phyloP scores from a whole-genome alignment of 306 rosid genomes.

The Cucurbita argyrosperma region DNA sequence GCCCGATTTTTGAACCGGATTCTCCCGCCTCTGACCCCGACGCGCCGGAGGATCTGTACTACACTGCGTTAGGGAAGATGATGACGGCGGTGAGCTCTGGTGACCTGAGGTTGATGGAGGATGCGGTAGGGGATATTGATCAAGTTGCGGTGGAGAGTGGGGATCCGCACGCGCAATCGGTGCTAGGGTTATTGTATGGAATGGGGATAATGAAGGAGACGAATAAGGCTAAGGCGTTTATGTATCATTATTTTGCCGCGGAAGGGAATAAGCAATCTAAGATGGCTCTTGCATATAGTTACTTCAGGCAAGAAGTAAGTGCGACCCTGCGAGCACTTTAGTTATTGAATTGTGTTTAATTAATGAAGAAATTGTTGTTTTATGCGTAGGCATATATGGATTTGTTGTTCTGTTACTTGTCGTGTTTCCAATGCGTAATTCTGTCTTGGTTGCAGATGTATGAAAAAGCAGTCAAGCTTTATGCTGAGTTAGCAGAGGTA shows the following conservation, averaged over 20 bases:
- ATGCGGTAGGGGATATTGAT: slow-evolving; percentile 50
- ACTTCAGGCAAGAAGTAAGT: slow-evolving; percentile 77
- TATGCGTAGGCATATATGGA: not conserved
- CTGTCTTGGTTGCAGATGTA: slow-evolving; percentile 45
- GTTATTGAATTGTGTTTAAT: not conserved
- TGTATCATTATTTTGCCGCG: slow-evolving; percentile 64
- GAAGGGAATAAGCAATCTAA: slow-evolving; percentile 84
- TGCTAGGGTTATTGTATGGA: slow-evolving; percentile 61
- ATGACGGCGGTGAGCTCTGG: slow-evolving; percentile 40
- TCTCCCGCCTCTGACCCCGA: slow-evolving; percentile 7
- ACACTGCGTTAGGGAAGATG: slow-evolving; percentile 38
- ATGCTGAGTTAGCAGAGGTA: slow-evolving; percentile 77
- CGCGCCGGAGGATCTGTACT: slow-evolving; percentile 30
- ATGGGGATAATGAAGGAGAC: slow-evolving; percentile 62
- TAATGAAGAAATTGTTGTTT: not conserved
- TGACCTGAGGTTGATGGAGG: slow-evolving; percentile 35
- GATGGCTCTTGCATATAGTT: slow-evolving; percentile 85
- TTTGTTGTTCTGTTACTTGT: no score
- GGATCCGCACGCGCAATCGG: slow-evolving; percentile 50
- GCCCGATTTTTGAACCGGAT: slow-evolving; percentile 70
- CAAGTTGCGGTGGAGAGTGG: slow-evolving; percentile 26
- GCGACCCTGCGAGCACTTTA: not conserved
- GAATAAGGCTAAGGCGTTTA: slow-evolving; percentile 50
- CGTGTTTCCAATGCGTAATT: no score
- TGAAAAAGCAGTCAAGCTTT: slow-evolving; percentile 68